phyloP scores from a whole-genome alignment of 441 rosid genomes.

The Populus hybrid region DNA sequence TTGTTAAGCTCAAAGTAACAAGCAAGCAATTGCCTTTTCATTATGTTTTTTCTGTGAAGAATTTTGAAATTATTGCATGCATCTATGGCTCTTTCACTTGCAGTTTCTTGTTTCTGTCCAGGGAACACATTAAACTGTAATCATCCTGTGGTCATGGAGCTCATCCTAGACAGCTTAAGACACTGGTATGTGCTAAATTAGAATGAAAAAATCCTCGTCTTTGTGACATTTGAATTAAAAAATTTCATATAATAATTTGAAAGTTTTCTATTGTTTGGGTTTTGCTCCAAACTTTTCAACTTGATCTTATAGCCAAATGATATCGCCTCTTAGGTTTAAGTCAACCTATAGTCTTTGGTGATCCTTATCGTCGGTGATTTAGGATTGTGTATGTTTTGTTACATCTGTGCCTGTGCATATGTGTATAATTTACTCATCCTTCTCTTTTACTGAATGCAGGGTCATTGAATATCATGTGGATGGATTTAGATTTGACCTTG shows the following conservation, averaged over 20 bases:
- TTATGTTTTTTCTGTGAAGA: not conserved
- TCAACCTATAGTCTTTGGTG: constrained; percentile 85
- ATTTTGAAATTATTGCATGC: constrained; percentile 2
- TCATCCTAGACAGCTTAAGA: constrained; percentile 84
- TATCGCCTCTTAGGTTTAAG: constrained; percentile 20
- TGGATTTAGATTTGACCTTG: constrained; percentile 96
- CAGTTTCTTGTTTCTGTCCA: constrained; percentile 37
- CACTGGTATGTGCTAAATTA: constrained; percentile 64
- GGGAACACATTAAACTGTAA: constrained; percentile 94
- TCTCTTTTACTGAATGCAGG: constrained; percentile 39
- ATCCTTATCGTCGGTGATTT: too few relatives aligned
- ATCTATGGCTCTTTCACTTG: constrained; percentile 16
- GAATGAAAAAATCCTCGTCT: not conserved
- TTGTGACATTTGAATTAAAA: not conserved
- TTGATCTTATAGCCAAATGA: not conserved
- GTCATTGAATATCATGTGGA: constrained; percentile 86
- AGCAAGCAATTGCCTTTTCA: constrained; percentile 6
- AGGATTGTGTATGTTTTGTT: not conserved
- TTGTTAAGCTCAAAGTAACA: constrained; percentile 3
- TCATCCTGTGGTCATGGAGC: constrained; percentile 92
- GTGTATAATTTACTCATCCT: not conserved
- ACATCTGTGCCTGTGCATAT: not conserved
- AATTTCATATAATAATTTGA: not conserved
- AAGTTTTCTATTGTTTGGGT: not conserved
- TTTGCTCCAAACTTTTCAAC: not conserved